Percentiles rank a stretch among this genome's conserved stretches.
Evolutionary conservation across 495 filamentous ascomycete species (phyloP).

Genomic region (Penicillium psychrofluorescens): DNA sequence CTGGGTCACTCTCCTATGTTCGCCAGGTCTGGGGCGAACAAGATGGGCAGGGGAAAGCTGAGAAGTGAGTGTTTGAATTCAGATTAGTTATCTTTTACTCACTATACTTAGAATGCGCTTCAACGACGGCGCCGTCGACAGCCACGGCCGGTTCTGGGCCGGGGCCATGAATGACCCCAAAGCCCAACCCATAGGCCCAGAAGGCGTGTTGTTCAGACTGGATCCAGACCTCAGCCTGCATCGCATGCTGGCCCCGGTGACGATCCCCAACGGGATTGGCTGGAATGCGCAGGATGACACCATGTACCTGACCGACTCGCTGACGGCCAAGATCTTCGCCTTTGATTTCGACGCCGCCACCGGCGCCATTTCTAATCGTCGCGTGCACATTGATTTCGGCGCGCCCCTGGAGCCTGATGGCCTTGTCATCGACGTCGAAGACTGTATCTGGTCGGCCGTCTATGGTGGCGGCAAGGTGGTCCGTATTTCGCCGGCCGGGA

Average conservation of each 20-base stretch:
- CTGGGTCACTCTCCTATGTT: constrained; percentile 56
- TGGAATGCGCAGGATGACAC: constrained; percentile 65
- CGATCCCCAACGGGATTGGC: constrained; percentile 82
- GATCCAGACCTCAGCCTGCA: constrained; percentile 55
- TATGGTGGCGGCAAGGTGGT: constrained; percentile 64
- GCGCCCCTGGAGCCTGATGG: constrained; percentile 60
- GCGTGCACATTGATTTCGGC: constrained; percentile 40
- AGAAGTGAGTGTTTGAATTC: constrained; percentile 28
- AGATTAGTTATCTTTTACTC: not conserved
- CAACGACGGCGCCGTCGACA: constrained; percentile 82
- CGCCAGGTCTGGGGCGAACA: constrained; percentile 47
- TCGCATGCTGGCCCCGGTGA: constrained; percentile 53
- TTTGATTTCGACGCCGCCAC: constrained; percentile 64
- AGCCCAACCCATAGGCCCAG: constrained; percentile 22
- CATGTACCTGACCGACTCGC: constrained; percentile 80
- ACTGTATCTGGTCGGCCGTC: constrained; percentile 71
- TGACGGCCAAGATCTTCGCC: constrained; percentile 60
- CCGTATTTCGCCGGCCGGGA: constrained; percentile 56
- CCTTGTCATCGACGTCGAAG: constrained; percentile 64
- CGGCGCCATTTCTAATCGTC: constrained; percentile 58
- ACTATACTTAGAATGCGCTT: constrained; percentile 41
- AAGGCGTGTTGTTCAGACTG: constrained; percentile 56
- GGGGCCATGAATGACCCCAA: constrained; percentile 79
- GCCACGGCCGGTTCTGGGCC: constrained; percentile 77
- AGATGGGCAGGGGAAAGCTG: constrained; percentile 36